These are phyloP conservation scores for Cucurbita ficifolia DNA, from an alignment of 306 rosid genomes.

Conservation along the genomic window DNA sequence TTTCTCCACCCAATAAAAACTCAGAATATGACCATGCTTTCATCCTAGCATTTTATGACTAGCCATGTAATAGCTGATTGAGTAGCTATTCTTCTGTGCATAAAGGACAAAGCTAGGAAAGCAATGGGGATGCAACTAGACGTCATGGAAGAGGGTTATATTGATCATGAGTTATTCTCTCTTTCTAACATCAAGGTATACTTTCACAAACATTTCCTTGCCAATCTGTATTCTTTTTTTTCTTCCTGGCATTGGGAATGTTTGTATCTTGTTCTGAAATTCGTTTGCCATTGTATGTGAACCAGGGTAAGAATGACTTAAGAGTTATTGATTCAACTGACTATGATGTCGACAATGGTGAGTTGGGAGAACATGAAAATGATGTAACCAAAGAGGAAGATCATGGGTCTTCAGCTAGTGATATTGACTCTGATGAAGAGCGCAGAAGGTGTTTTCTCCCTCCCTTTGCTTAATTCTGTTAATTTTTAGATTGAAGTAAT, in stretches of 20 bases:
- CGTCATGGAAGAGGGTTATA: slow-evolving; percentile 61
- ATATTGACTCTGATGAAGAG: slow-evolving; percentile 70
- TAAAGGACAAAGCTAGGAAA: slow-evolving; percentile 73
- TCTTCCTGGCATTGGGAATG: background rate
- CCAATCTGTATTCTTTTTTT: background rate
- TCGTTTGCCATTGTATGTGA: background rate
- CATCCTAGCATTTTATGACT: background rate
- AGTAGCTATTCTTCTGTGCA: background rate
- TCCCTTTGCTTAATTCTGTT: background rate
- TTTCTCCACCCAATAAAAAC: background rate
- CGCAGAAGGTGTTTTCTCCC: slow-evolving; percentile 60
- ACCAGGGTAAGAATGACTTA: slow-evolving; percentile 85
- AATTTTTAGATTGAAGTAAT: background rate
- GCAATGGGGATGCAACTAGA: slow-evolving; percentile 82
- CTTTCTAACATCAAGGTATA: slow-evolving; percentile 84
- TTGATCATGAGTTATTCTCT: slow-evolving; percentile 64
- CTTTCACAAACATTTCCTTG: background rate
- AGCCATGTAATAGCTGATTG: background rate
- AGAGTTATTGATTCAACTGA: slow-evolving; percentile 55
- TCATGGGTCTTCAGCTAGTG: slow-evolving; percentile 44
- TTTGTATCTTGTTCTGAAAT: background rate
- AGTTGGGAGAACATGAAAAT: slow-evolving; percentile 31
- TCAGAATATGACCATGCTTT: background rate
- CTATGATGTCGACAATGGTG: slow-evolving; percentile 45
- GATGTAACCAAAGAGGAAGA: slow-evolving; percentile 22